Evolutionary conservation across 441 rosid species (phyloP), one percentile per base, ranked within the genome.

Genomic region (Jatropha multifida): DNA sequence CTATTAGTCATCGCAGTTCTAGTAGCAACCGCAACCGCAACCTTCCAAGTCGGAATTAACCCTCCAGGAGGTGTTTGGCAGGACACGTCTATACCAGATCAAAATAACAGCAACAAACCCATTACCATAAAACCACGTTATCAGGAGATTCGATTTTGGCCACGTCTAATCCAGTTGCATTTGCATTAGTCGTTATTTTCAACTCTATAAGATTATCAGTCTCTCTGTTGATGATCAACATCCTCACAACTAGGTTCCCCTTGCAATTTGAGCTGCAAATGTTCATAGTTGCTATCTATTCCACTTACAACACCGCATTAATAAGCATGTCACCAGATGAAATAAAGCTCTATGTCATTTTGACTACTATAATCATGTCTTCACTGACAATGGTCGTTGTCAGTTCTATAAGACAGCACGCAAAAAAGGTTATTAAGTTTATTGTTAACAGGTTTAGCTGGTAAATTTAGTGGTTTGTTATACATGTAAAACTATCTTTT

Each of bases 11-110:
- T 62, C 5, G 69, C 69, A 4, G 61, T 73, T 73, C 41, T 73
- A 17, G 76, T 73, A 7, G 60, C 68, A 18, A 62, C 75, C 46
- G 60, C 68, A 18, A 62, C 75, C 46, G 75, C 68, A 15, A 72
- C 68, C 9, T 72, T 62, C 27, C 69, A 63, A 73, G 69, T 49
- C 18, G 76, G 69, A 32, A 49, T 73, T 20, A 63, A 11, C 58
- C 69, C 69, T 62, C 88, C 90, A 11, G 88, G 89, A 14, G 88
- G 92, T 38, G 77, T 83, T 38, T 87, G 90, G 90, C 82, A 84
- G 76, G 90, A 85, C 52, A 78, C 58, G 64, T 20, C 37, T 27
- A 61, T 49, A 20, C 58, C 68, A 40, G 66, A 49, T 46, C 63
- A 65, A 41, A 77, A 64, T 44, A 80, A 81, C 64, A 49, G 1